Evolutionary conservation across 2,329 filamentous ascomycete genomes (phyloP).

Genomic region (Phoma herbarum): DNA sequence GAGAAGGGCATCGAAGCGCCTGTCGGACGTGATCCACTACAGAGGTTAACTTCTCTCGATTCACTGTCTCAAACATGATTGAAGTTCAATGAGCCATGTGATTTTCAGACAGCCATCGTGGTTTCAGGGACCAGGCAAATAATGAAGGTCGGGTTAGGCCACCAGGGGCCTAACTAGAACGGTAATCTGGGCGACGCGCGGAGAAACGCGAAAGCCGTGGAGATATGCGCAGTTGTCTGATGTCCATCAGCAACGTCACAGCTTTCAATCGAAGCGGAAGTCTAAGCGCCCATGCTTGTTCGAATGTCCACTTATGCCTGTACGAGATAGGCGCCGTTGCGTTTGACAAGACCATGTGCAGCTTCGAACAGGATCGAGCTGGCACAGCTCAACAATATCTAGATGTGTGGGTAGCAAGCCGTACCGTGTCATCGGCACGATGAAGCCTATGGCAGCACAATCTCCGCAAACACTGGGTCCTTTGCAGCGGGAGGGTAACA

Average conservation of each 20-base stretch:
- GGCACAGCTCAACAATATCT: constrained; percentile 1
- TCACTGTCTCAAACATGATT: not conserved
- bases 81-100: not conserved
- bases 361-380: not conserved
- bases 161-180: not conserved
- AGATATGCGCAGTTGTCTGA: constrained; percentile 11
- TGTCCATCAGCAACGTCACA: too few species aligned
- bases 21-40: not conserved
- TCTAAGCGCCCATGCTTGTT: constrained; percentile 5
- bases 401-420: not conserved
- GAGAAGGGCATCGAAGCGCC: not conserved
- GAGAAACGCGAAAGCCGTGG: constrained; percentile 14
- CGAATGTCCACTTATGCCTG: not conserved
- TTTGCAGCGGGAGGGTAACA: not conserved
- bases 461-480: constrained; percentile 12
- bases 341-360: constrained; percentile 1
- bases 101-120: not conserved
- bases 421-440: not conserved
- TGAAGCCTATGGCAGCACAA: constrained; percentile 7
- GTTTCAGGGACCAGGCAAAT: not conserved
- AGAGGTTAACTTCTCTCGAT: not conserved
- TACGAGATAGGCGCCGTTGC: constrained; percentile 2
- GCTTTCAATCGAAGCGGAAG: not conserved
- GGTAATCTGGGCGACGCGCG: constrained; percentile 8
- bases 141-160: not conserved